Percentiles rank a stretch among this genome's conserved stretches.
These are phyloP conservation scores for Fraxinus albicans DNA, from an alignment of 305 asterid species.

Conservation along the genomic window DNA sequence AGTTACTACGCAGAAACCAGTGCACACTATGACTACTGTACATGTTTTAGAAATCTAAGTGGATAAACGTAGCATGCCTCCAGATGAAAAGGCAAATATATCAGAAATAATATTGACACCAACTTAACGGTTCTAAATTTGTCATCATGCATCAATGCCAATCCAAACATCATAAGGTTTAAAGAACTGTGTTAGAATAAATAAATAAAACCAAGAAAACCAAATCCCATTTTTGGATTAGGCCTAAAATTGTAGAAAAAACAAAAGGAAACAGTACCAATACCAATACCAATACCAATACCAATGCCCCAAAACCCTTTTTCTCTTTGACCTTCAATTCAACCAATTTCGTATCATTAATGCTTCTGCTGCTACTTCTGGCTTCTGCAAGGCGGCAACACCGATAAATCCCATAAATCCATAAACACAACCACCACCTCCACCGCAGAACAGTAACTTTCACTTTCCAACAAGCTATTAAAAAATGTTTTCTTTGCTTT, in stretches of 20 bases:
- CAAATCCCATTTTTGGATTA: constrained; percentile 52
- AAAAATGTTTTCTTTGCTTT: neutral
- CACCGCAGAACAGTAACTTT: constrained; percentile 8
- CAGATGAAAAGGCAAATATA: neutral
- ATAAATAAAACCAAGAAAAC: constrained; percentile 31
- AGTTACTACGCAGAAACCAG: constrained; percentile 4
- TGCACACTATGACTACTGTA: constrained; percentile 13
- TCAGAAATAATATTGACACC: neutral
- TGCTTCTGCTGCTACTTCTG: constrained; percentile 24
- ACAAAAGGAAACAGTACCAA: neutral
- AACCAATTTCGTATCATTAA: constrained; percentile 27
- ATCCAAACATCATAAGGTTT: constrained; percentile 32
- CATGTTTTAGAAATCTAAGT: constrained; percentile 12
- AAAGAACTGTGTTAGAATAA: constrained; percentile 47
- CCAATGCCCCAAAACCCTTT: neutral
- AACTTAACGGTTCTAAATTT: neutral
- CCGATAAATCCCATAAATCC: constrained; percentile 25
- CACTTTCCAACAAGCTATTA: neutral
- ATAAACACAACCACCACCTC: constrained; percentile 32
- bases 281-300: neutral
- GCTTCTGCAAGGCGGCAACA: constrained; percentile 17
- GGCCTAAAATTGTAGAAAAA: constrained; percentile 17
- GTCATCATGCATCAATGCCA: constrained; percentile 1
- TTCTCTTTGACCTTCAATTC: constrained; percentile 10
- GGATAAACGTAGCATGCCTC: neutral